Evolutionary conservation across 768 basidiomycete species (phyloP), one percentile per base, ranked within the genome.

Genomic region (Candolleomyces efflorescens): DNA sequence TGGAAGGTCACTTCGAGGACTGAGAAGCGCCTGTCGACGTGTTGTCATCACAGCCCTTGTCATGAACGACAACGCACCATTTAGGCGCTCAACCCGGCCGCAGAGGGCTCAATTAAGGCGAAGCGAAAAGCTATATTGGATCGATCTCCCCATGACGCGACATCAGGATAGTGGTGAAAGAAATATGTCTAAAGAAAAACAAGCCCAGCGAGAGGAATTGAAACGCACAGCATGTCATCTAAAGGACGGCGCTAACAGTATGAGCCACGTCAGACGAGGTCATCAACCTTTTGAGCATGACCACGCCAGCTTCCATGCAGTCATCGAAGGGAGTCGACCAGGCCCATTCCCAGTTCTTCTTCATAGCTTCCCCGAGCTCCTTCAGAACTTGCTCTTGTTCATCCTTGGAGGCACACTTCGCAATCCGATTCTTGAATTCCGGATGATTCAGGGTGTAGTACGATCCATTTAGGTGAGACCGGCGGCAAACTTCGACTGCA

Each of bases 241-340:
- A 56, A 17, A 56, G 48, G 36, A 56, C 47, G 22, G 55, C 55
- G 47, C 32, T 50, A 3, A 39, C 55, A 50, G 3, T 22, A 11
- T 53, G 23, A n/a, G 37, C 39, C 22, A 50, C 18, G 3, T 56
- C 55, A 11, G 55, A 56, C 36, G 47, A 23, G 18, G 48, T 46
- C 56, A 58, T 58, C 56, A 53, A 27, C 50, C 23, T 36, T 41
- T 58, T 58, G 37, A 58, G 50, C 56, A 58, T 58, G 9, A 53
- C 50, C 11, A 46, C 24, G n/a, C 56, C 56, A 22, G 49, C 26
- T 26, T 58, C 56, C 56, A 58, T 58, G 26, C 43, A 41, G 46
- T 58, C 56, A n/a, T 52, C 15, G 32, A 58, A 58, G 15, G 76
- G 78, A 20, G 81, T 77, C 9, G 72, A 71, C 83, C 83, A 85